Conservation (phyloP, 2,329 filamentous ascomycete genomes). For the Pseudogymnoascus sp. region DNA sequence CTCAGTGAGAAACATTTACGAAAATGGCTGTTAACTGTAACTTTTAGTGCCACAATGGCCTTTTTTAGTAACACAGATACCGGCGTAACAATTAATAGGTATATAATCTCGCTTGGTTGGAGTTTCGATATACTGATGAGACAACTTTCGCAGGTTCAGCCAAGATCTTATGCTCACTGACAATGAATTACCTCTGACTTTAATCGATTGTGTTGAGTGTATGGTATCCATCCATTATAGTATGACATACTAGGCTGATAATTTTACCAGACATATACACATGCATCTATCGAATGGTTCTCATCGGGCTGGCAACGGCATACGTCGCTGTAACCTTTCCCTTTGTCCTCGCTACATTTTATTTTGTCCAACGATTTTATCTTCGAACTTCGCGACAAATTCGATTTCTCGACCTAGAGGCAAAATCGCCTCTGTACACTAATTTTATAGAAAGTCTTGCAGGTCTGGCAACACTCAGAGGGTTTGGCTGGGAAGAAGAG, state of each 20-base stretch:
- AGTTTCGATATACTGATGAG: background rate
- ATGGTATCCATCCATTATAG: background rate
- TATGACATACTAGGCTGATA: background rate
- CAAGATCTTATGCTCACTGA: slow-evolving; percentile 24
- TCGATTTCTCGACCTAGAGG: slow-evolving; percentile 40
- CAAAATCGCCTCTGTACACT: slow-evolving; percentile 36
- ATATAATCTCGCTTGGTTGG: background rate
- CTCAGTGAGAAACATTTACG: background rate
- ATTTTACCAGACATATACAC: background rate
- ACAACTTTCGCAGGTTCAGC: slow-evolving; percentile 12
- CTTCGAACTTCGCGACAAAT: slow-evolving; percentile 41
- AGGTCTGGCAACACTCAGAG: slow-evolving; percentile 37
- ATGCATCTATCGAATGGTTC: slow-evolving; percentile 26
- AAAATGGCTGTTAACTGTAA: background rate
- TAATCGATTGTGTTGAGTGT: slow-evolving; percentile 12
- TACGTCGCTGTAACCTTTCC: slow-evolving; percentile 21
- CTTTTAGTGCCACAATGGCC: background rate
- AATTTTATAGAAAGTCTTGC: slow-evolving; percentile 39
- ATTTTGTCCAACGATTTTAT: slow-evolving; percentile 34
- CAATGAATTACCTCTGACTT: slow-evolving; percentile 20
- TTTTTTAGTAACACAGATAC: slow-evolving; percentile 18
- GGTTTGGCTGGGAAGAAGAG: slow-evolving; percentile 34
- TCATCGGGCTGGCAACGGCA: slow-evolving; percentile 28
- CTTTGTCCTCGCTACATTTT: slow-evolving; percentile 13
- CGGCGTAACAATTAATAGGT: slow-evolving; percentile 16